phyloP scores from a whole-genome alignment of 2,329 filamentous ascomycete species.

The Ophiocordyceps camponoti-floridani region DNA sequence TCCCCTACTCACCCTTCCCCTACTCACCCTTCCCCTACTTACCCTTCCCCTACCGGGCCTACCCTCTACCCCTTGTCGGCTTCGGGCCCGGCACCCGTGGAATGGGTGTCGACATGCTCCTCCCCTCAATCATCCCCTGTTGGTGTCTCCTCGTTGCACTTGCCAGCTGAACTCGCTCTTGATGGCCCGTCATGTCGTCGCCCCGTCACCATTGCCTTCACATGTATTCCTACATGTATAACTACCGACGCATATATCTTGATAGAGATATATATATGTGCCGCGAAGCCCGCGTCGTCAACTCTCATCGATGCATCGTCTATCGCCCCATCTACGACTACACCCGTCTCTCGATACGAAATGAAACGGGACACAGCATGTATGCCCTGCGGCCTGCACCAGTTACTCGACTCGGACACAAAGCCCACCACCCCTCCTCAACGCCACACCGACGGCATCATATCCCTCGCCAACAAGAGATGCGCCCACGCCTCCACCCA shows the following conservation, averaged over 20 bases:
- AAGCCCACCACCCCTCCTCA: neutral
- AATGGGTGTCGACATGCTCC: neutral
- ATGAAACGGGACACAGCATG: neutral
- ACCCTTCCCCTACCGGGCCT: too few species aligned
- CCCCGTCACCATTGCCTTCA: neutral
- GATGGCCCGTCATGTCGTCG: neutral
- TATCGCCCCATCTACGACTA: neutral
- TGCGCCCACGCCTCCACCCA: constrained; percentile 11
- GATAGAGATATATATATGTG: neutral
- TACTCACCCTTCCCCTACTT: too few species aligned
- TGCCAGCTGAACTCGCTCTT: neutral
- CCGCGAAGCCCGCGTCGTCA: too few species aligned
- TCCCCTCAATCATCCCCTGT: neutral
- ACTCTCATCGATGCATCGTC: neutral
- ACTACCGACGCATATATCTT: neutral
- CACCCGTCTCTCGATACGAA: neutral
- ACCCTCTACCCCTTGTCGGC: too few species aligned
- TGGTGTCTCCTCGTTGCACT: neutral
- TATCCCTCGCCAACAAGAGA: constrained; percentile 9
- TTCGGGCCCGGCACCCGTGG: neutral
- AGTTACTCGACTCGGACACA: neutral
- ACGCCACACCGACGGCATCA: constrained; percentile 1
- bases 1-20: too few species aligned
- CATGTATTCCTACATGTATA: neutral
- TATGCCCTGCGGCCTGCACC: neutral